Percentiles rank a stretch among this genome's conserved stretches.
These are phyloP conservation scores for Chrysosporium queenslandicum DNA, from an alignment of 2,329 filamentous ascomycete genomes.

Conservation along the genomic window DNA sequence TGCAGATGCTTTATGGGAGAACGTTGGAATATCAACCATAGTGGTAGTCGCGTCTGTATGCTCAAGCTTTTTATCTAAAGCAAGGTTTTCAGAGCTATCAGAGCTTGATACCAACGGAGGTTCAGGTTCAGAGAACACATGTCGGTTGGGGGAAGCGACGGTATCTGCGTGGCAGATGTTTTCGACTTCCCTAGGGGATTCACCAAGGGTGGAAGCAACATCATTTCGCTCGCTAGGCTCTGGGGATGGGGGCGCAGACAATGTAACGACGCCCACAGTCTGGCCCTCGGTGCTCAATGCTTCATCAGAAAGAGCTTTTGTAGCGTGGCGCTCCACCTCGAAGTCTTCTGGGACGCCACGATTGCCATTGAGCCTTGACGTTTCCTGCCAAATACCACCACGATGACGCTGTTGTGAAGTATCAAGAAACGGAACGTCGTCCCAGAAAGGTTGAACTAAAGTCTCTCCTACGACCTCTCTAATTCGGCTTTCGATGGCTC, in stretches of 20 bases:
- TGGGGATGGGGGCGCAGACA: conserved; percentile 16
- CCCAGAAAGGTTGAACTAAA: conserved; percentile 87
- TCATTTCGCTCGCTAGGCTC: conserved; percentile 24
- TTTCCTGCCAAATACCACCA: conserved; percentile 64
- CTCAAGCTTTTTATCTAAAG: conserved; percentile 45
- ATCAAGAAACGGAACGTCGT: conserved; percentile 82
- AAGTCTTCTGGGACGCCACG: conserved; percentile 31
- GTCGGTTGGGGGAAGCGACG: conserved; percentile 5
- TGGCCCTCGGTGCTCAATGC: conserved; percentile 27
- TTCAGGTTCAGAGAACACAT: conserved; percentile 34
- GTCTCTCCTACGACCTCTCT: conserved; percentile 90
- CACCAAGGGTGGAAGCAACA: conserved; percentile 28
- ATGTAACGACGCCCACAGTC: conserved; percentile 19
- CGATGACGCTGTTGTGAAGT: conserved; percentile 68
- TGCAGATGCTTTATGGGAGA: conserved; percentile 37
- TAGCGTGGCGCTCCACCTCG: conserved; percentile 18
- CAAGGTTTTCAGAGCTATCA: conserved; percentile 55
- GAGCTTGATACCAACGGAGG: conserved; percentile 59
- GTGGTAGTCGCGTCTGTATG: conserved; percentile 51
- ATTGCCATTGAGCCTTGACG: conserved; percentile 19
- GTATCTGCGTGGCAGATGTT: neutral
- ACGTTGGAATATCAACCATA: conserved; percentile 59
- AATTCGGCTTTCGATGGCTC: conserved; percentile 89
- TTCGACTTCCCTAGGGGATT: conserved; percentile 7
- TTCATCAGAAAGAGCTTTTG: neutral